Evolutionary conservation across 805 yeast genomes (phyloP), one percentile per base, ranked within the genome.

Genomic region (Saturnispora bothae): DNA sequence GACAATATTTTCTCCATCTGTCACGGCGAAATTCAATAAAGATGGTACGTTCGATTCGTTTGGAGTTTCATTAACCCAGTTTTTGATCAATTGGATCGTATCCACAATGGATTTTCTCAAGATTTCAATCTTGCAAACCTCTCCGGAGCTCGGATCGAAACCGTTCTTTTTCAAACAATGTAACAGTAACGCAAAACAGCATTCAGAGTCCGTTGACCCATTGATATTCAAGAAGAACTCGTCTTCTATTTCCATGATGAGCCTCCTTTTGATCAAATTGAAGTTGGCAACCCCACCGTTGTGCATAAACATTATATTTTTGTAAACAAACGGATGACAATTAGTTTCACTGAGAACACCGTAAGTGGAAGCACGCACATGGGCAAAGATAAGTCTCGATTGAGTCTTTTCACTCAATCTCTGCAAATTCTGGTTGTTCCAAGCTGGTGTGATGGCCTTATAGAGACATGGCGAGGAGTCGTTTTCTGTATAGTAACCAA

Each of bases 381-480:
- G 98, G 3, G 94, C 98, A 64, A 92, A 92, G 2, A 89, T 84
- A 35, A 88, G 61, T 36, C 69, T 67, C 1, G 94, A 79, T 53
- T 82, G 76, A 3, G 98, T 92, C 64, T 89, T 85, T 51, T 77
- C 84, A 0, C 96, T 83, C 22, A 92, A 63, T 27, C 86, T 74
- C 42, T 84, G 89, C 40, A 92, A 63, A 52, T 92, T 92, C 52
- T 83, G 75, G 58, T 92, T 92, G 61, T 92, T 92, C 98, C 98
- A 92, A 1, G 96, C 94, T 0, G 98, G 98, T 0, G 98, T 92
- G 34, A 88, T 92, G 10, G 97, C 97, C 49, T 85, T 78, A 64
- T 83, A 92, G 3, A 86, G 71, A 59, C 97, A 92, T 19, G 98
- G 97, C 2, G 75, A 73, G 9, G 54, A 46, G 9, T 44, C 42